These are phyloP conservation scores for Cytospora piceae DNA, from an alignment of 2,329 filamentous ascomycete genomes.

Conservation along the genomic window DNA sequence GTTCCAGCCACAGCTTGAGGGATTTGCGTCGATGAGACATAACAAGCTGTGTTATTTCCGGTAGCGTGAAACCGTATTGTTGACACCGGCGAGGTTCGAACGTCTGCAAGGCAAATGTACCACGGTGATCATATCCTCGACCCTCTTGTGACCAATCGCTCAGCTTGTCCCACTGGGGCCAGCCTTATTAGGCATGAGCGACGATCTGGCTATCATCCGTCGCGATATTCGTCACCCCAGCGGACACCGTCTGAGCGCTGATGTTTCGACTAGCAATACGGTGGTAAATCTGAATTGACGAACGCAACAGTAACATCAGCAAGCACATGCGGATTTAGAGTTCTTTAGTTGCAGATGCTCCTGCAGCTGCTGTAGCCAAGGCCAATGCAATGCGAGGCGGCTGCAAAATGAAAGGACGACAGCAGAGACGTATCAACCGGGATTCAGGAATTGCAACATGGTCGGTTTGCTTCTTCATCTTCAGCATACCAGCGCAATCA, in stretches of 20 bases:
- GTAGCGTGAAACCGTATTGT: slow-evolving; percentile 24
- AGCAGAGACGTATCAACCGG: slow-evolving; percentile 2
- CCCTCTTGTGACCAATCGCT: slow-evolving; percentile 10
- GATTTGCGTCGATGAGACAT: slow-evolving; percentile 27
- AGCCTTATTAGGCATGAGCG: slow-evolving; percentile 12
- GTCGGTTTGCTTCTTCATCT: neutral
- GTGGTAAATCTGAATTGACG: neutral
- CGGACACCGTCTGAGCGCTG: slow-evolving; percentile 15
- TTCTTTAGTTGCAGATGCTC: slow-evolving; percentile 21
- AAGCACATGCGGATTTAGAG: slow-evolving; percentile 11
- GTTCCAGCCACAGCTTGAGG: slow-evolving; percentile 24
- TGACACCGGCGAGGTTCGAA: slow-evolving; percentile 11
- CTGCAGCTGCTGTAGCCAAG: slow-evolving; percentile 4
- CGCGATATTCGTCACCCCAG: slow-evolving; percentile 7
- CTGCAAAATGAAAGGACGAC: slow-evolving; percentile 22
- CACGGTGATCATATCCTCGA: neutral
- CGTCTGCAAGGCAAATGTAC: neutral
- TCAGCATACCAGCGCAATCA: slow-evolving; percentile 11
- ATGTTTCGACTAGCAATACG: slow-evolving; percentile 4
- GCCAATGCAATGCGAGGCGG: slow-evolving; percentile 23
- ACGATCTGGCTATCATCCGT: slow-evolving; percentile 12
- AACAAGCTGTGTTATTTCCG: slow-evolving; percentile 16
- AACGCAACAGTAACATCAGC: neutral
- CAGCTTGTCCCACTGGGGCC: slow-evolving; percentile 14
- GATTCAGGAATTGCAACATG: neutral